Base-by-base conservation (phyloP, 192 early-diverging fungal species). In the Kickxella alabastrina region DNA sequence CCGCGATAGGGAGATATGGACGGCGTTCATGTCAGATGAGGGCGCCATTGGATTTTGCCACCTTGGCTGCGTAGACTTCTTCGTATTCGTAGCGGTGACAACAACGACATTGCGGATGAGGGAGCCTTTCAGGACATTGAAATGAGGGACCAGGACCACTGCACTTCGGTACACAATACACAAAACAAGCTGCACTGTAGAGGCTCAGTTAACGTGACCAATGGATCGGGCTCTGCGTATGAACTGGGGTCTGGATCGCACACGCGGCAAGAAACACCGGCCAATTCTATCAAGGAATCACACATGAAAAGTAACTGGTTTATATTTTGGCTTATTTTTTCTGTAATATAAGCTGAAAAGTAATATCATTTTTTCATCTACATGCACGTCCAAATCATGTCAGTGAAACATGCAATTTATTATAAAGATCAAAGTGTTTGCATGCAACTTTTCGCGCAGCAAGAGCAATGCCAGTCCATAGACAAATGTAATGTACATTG, bases 11-110 rank as follows among this genome's bases (percentile, higher is more conserved):
- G 55, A 57, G 14, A 48, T 57, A 17, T 57, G 55, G 55, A 49
- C 55, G n/a, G 55, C 46, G 29, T 57, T 57, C 36, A 57, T 57
- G 45, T 48, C 44, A 4, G 46, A 57, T 21, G 55, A 42, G n/a
- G 55, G 55, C 29, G 42, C 53, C 12, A 27, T 52, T 13, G 50
- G 50, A 52, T 52, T 27, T 26, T 52, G 39, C 50, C 50, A 0
- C 9, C 36, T 15, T 45, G 42, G 53, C 25, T 45, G 8, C 43
- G 53, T 43, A 48, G 29, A 27, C 18, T 57, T 4, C 31, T 58
- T 7, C 18, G 14, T 8, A 58, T 58, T 22, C 19, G 27, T 5
- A 6, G 23, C 31, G 2, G 12, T 18, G 27, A 26, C 2, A 10
- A 55, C 18, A 14, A 14, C 18, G 27, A 34, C 21, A 18, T 45